Percentiles rank a stretch among this genome's conserved stretches.
Conservation (phyloP, 176 grass and related monocot genomes). For the Melocanna baccifera region DNA sequence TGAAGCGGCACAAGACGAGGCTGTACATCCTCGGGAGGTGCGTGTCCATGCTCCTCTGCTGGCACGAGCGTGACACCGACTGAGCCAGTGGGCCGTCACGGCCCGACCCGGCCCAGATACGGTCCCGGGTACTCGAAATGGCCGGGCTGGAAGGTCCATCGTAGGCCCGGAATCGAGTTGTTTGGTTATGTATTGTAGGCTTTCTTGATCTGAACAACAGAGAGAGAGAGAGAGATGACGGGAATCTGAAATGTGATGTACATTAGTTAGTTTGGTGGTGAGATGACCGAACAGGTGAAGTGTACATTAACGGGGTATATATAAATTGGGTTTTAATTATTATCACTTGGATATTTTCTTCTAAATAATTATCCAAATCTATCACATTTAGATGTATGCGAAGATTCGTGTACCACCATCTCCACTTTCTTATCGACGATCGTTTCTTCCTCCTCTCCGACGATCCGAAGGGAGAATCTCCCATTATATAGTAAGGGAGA, state of each 20-base stretch:
- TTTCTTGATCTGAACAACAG: background rate
- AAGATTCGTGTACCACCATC: no score
- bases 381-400: no score
- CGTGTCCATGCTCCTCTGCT: slow-evolving; percentile 83
- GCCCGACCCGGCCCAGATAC: no score
- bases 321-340: no score
- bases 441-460: no score
- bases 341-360: no score
- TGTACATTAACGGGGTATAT: background rate
- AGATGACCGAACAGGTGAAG: background rate
- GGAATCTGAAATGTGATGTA: background rate
- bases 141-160: background rate
- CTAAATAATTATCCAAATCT: no score
- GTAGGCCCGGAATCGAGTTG: background rate
- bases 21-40: slow-evolving; percentile 80
- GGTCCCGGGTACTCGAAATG: background rate
- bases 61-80: slow-evolving; percentile 64
- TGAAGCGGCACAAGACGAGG: slow-evolving; percentile 88
- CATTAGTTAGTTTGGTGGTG: background rate
- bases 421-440: no score
- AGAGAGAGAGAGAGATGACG: background rate
- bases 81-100: background rate
- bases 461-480: no score
- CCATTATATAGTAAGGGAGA: no score
- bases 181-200: background rate